phyloP scores from a whole-genome alignment of 179 eudicot species.

The Spinacia oleracea region DNA sequence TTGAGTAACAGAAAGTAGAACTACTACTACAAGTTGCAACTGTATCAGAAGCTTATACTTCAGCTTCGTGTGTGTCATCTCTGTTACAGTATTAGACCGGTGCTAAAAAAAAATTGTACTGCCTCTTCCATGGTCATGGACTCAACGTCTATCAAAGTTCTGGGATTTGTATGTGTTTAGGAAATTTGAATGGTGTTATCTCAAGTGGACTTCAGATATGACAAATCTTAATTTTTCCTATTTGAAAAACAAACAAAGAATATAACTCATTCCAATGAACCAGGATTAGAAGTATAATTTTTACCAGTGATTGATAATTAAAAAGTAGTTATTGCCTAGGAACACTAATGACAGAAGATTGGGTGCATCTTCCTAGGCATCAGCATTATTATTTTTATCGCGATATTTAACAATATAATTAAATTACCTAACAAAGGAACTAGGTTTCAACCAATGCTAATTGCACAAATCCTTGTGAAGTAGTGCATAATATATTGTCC shows the following conservation, averaged over 20 bases:
- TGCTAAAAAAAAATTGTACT: background rate
- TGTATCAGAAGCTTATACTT: background rate
- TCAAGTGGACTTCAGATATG: background rate
- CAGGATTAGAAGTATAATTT: background rate
- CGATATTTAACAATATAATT: background rate
- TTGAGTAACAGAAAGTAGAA: background rate
- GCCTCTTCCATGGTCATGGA: background rate
- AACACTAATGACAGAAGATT: background rate
- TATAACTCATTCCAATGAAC: background rate
- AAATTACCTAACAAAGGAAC: background rate
- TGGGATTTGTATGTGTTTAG: background rate
- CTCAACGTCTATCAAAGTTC: background rate
- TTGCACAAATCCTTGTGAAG: background rate
- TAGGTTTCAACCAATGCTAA: background rate
- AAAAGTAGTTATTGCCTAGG: background rate
- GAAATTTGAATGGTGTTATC: background rate
- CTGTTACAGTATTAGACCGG: background rate
- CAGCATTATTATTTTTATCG: background rate
- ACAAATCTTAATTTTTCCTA: no score
- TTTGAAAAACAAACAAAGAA: no score
- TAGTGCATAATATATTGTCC: background rate
- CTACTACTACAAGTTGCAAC: background rate
- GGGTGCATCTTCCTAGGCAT: background rate
- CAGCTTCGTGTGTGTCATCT: background rate
- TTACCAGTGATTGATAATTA: background rate